phyloP scores from a whole-genome alignment of 2,329 filamentous ascomycete genomes.

The Laburnicola sp. region DNA sequence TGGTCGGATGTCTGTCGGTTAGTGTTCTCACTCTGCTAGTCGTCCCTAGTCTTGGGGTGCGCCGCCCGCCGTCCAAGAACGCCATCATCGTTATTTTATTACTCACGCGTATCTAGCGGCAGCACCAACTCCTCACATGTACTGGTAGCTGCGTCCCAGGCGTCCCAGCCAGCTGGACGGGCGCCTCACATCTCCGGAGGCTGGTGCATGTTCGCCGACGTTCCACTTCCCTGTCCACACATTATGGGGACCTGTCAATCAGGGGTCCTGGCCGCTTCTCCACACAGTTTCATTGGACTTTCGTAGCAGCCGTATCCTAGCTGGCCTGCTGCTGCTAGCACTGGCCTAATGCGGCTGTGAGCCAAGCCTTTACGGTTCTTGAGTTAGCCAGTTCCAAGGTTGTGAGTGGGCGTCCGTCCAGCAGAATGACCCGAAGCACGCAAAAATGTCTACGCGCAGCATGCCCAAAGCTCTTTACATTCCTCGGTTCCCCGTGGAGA shows the following conservation, averaged over 20 bases:
- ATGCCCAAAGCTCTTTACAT: slow-evolving; percentile 33
- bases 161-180: slow-evolving; percentile 29
- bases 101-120: slow-evolving; percentile 29
- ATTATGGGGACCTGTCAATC: slow-evolving; percentile 28
- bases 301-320: slow-evolving; percentile 23
- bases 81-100: slow-evolving; percentile 26
- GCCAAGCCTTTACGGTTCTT: slow-evolving; percentile 40
- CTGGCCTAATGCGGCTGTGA: slow-evolving; percentile 38
- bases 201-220: slow-evolving; percentile 32
- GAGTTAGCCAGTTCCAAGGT: slow-evolving; percentile 32
- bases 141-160: slow-evolving; percentile 27
- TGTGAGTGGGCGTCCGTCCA: slow-evolving; percentile 36
- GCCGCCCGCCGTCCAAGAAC: slow-evolving; percentile 22
- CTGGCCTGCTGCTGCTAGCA: slow-evolving; percentile 33
- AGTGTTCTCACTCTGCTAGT: slow-evolving; percentile 18
- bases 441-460: slow-evolving; percentile 32
- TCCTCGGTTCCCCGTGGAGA: slow-evolving; percentile 32
- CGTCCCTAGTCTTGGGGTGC: slow-evolving; percentile 29
- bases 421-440: slow-evolving; percentile 42
- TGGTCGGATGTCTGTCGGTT: slow-evolving; percentile 32
- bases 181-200: slow-evolving; percentile 23
- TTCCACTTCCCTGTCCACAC: slow-evolving; percentile 31
- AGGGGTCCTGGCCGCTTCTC: slow-evolving; percentile 28
- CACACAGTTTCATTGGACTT: slow-evolving; percentile 28
- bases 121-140: slow-evolving; percentile 16